Percentiles rank a stretch among this genome's conserved stretches.
phyloP scores from a whole-genome alignment of 2,329 filamentous ascomycete species.

The Verticillium isaacii region DNA sequence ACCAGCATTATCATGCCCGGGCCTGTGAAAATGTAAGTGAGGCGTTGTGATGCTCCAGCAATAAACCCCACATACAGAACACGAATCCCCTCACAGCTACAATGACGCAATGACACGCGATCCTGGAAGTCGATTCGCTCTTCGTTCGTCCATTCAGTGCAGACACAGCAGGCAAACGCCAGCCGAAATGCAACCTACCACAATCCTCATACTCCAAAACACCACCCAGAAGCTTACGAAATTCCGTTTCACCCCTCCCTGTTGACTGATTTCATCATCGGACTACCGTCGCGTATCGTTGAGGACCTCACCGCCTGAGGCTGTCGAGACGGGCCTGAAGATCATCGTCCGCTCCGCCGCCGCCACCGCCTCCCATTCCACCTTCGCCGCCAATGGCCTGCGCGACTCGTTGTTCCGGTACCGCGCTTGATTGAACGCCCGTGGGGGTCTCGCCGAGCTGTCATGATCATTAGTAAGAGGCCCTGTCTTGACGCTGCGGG shows the following conservation, averaged over 20 bases:
- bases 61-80: not conserved
- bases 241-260: not conserved
- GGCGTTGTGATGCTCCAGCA: too few species aligned
- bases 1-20: too few species aligned
- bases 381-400: constrained; percentile 71
- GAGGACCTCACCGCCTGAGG: constrained; percentile 51
- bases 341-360: constrained; percentile 76
- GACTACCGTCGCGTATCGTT: not conserved
- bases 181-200: not conserved
- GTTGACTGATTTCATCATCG: not conserved
- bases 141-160: not conserved
- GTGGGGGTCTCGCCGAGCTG: constrained; percentile 90
- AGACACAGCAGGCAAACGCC: not conserved
- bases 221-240: not conserved
- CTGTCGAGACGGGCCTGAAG: constrained; percentile 91
- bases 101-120: not conserved
- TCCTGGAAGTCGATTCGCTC: not conserved
- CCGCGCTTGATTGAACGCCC: constrained; percentile 69
- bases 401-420: constrained; percentile 73
- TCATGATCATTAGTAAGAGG: constrained; percentile 19
- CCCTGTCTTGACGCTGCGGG: not conserved
- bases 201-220: not conserved
- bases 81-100: not conserved
- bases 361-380: constrained; percentile 47
- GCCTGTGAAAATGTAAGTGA: too few species aligned